These are phyloP conservation scores for Backusella parvicylindrica DNA, from an alignment of 192 early-diverging fungal species.

Conservation along the genomic window DNA sequence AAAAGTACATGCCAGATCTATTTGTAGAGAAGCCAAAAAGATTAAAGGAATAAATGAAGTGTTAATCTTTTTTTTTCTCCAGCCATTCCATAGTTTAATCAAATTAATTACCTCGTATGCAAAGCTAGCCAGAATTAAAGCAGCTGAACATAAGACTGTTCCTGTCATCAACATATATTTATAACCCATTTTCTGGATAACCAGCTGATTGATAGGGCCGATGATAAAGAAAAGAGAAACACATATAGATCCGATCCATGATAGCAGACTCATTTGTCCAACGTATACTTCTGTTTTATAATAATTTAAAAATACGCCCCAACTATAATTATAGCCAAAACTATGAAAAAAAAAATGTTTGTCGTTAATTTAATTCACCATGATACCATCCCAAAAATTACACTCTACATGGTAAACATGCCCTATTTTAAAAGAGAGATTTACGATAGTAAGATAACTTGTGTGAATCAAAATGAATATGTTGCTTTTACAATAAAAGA, in stretches of 20 bases:
- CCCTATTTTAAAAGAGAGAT: constrained; percentile 6
- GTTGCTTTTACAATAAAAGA: constrained; percentile 42
- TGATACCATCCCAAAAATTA: background rate
- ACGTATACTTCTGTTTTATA: constrained; percentile 39
- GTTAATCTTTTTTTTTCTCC: background rate
- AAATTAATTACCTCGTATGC: constrained; percentile 1
- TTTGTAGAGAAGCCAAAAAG: background rate
- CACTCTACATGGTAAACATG: constrained; percentile 18
- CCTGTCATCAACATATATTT: constrained; percentile 44
- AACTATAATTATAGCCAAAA: constrained; percentile 45
- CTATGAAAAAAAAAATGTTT: constrained; percentile 7
- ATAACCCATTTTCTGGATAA: constrained; percentile 48
- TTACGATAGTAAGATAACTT: too few species aligned
- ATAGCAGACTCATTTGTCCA: constrained; percentile 34
- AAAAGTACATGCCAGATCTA: constrained; percentile 73
- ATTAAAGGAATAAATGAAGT: too few species aligned
- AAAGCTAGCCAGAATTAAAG: constrained; percentile 46
- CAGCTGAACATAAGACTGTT: constrained; percentile 34
- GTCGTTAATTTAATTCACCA: background rate
- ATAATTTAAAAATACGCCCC: constrained; percentile 45
- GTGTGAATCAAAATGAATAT: too few species aligned
- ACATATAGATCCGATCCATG: constrained; percentile 48
- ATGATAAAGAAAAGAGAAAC: constrained; percentile 41
- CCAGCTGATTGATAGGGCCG: constrained; percentile 29
- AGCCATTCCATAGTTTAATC: background rate